Conservation (phyloP, 1,139 yeast species). For the Yarrowia galli region DNA sequence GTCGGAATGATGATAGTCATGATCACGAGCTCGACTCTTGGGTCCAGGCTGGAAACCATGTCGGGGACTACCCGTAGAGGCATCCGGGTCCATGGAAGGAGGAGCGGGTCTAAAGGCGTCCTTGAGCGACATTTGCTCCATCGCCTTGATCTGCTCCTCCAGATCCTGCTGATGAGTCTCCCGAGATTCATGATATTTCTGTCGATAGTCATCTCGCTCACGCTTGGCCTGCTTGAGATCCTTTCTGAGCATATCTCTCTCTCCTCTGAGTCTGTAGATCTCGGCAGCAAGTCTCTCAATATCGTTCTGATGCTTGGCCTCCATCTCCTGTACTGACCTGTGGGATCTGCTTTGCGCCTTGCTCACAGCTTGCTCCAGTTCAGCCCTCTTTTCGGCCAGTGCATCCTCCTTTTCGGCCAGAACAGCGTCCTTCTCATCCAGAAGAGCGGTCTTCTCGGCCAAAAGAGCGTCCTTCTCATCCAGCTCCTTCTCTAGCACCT, state of each 20-base stretch:
- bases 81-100: neutral
- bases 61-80: constrained; percentile 8
- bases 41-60: constrained; percentile 27
- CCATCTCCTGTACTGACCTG: neutral
- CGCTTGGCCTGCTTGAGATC: neutral
- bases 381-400: neutral
- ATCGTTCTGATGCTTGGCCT: constrained; percentile 10
- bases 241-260: neutral
- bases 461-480: neutral
- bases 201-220: neutral
- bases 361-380: neutral
- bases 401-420: neutral
- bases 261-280: neutral
- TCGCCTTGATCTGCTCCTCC: constrained; percentile 16
- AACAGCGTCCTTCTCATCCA: neutral
- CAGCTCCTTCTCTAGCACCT: constrained; percentile 12
- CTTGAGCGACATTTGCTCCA: constrained; percentile 6
- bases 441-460: neutral
- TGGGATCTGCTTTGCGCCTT: too few relatives aligned
- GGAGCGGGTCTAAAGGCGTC: neutral
- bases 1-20: neutral
- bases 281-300: constrained; percentile 12
- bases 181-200: neutral
- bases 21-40: neutral
- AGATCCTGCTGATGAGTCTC: constrained; percentile 3